Conservation (phyloP, 2,329 filamentous ascomycete species). For the Fusarium temperatum region DNA sequence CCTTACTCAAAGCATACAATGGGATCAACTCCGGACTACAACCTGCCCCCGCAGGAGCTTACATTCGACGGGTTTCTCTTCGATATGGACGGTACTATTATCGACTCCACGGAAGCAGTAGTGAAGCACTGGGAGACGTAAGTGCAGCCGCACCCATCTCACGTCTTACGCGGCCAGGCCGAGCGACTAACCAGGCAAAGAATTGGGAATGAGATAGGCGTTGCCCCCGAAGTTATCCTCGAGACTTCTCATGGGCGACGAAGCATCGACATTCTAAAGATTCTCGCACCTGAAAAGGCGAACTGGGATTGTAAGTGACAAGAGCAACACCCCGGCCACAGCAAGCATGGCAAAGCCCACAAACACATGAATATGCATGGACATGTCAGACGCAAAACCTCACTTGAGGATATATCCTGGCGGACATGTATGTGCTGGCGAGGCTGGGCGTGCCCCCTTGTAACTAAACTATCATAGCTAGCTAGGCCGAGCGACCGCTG, state of each 20-base stretch:
- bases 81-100: constrained; percentile 85
- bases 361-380: background rate
- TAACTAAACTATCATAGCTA: background rate
- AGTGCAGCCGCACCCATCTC: constrained; percentile 38
- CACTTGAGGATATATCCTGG: background rate
- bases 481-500: constrained; percentile 16
- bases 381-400: background rate
- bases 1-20: constrained; percentile 33
- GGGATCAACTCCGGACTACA: constrained; percentile 51
- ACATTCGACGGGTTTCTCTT: constrained; percentile 69
- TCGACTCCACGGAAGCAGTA: constrained; percentile 81
- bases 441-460: background rate
- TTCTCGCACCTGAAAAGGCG: constrained; percentile 84
- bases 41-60: constrained; percentile 55
- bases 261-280: constrained; percentile 83
- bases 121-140: constrained; percentile 80
- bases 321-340: background rate
- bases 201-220: constrained; percentile 83
- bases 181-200: constrained; percentile 51
- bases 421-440: background rate
- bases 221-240: constrained; percentile 85
- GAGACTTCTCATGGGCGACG: constrained; percentile 90
- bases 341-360: background rate
- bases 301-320: constrained; percentile 86
- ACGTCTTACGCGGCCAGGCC: background rate